Evolutionary conservation across 495 filamentous ascomycete genomes (phyloP).

Genomic region (Staphylotrichum longicolle): DNA sequence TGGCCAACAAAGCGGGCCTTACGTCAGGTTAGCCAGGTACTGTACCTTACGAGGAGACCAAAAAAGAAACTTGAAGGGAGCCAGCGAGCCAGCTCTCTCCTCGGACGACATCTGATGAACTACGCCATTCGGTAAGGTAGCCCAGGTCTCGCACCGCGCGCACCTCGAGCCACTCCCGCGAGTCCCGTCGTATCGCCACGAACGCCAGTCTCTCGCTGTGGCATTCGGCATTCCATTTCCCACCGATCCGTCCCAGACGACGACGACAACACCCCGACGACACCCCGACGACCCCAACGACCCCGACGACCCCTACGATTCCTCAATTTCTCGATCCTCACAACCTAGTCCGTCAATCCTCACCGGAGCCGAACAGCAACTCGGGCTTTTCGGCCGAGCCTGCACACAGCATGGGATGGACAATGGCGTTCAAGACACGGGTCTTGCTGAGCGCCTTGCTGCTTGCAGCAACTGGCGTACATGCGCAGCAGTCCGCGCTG

Average conservation of each 20-base stretch:
- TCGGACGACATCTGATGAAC: conserved; percentile 6
- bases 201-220: neutral
- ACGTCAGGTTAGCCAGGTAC: conserved; percentile 5
- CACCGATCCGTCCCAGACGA: neutral
- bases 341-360: too few species aligned
- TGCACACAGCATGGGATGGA: conserved; percentile 9
- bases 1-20: conserved; percentile 13
- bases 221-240: neutral
- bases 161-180: conserved; percentile 4
- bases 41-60: neutral
- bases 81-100: neutral
- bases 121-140: too few species aligned
- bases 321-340: too few species aligned
- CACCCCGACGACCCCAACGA: neutral
- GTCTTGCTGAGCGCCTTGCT: conserved; percentile 18
- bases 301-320: neutral
- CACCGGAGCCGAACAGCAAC: neutral
- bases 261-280: neutral
- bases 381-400: neutral
- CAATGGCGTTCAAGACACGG: conserved; percentile 4
- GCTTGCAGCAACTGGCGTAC: conserved; percentile 8
- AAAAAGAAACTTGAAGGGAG: neutral
- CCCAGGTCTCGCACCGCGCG: neutral
- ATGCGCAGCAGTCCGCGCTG: conserved; percentile 12
- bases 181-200: neutral